Evolutionary conservation across 306 rosid genomes (phyloP), one percentile per base, ranked within the genome.

Genomic region (Mimosa bimucronata): DNA sequence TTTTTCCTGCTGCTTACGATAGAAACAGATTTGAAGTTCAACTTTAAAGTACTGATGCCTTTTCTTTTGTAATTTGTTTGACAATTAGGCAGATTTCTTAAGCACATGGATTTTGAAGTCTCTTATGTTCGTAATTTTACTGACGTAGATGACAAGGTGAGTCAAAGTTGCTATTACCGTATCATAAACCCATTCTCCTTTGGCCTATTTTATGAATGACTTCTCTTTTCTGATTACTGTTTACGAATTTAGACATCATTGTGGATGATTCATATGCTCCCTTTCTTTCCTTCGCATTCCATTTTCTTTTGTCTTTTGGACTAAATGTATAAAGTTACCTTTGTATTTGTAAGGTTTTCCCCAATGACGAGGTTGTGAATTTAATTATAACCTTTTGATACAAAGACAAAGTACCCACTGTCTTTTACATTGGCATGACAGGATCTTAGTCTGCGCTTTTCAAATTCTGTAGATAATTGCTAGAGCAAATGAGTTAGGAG

Each of bases 361-460:
- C 66, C 37, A 26, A 13, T 61, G 11, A 61, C 37, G 10, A 73
- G 77, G 60, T 40, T 46, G 13, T 52, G 25, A 26, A 68, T 52
- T 52, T 78, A 72, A 76, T 79, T 77, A 64, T 83, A 64, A 45
- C 41, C 64, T 79, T 70, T 69, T 65, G 16, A 48, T 77, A 55
- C 41, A 73, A 82, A 77, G 77, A 73, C 82, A 77, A 79, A 86
- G 76, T 88, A 82, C 88, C 91, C 80, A 88, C 90, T 87, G 70
- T 77, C 80, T 87, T 61, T 83, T 86, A 86, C 76, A 88, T 88
- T 94, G 93, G 78, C 82, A 88, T 91, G 90, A 89, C 97, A 92
- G 97, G 99, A 91, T 91, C 97, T 95, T 85, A 93, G 93, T 89
- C 94, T 89, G 94, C 93, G 82, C 81, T 91, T 95, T 95, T 90